Evolutionary conservation across 192 early-diverging fungal species (phyloP), one percentile per base, ranked within the genome.

Genomic region (Helicostylum pulchrum): DNA sequence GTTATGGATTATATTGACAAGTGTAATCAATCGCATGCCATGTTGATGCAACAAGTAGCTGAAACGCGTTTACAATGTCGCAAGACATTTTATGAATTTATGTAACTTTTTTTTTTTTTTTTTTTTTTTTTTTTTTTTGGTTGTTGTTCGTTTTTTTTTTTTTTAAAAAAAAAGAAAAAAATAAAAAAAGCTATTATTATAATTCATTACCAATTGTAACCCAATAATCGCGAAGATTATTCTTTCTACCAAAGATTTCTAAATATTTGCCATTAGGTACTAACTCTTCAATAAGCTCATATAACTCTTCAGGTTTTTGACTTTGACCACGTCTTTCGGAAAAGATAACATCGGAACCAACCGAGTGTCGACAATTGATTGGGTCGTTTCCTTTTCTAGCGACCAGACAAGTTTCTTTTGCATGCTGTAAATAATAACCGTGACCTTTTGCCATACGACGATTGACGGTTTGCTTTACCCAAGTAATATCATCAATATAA

Each of bases 381-480:
- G 91, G 91, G 73, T 90, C 92, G 7, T 78, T 72, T 56, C 89
- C 90, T 83, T 94, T 97, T 66, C 86, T 88, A n/a, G 92, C 95
- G 11, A 97, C 90, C 57, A 97, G 76, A 81, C 95, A 97, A 6
- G 95, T 96, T 75, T 97, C 95, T 69, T 97, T 97, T 23, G 95
- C 95, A 63, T 97, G 95, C 73, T 97, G 95, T 67, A 97, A 74
- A 67, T 97, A 97, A 75, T 96, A 95, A 12, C 95, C 95, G 68
- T 97, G 95, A 7, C 95, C 95, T 71, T 97, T 97, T 8, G 95
- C 95, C 91, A 97, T 92, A 51, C 95, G 83, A 50, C 95, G 85
- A 77, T 96, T 96, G 64, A 96, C 93, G 11, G 94, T 96, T 64
- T 95, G 92, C 70, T 97, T 97, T 46, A 97, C 92, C 95, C 95